Evolutionary conservation across 305 asterid genomes (phyloP).

Genomic region (Coffea humblotiana): DNA sequence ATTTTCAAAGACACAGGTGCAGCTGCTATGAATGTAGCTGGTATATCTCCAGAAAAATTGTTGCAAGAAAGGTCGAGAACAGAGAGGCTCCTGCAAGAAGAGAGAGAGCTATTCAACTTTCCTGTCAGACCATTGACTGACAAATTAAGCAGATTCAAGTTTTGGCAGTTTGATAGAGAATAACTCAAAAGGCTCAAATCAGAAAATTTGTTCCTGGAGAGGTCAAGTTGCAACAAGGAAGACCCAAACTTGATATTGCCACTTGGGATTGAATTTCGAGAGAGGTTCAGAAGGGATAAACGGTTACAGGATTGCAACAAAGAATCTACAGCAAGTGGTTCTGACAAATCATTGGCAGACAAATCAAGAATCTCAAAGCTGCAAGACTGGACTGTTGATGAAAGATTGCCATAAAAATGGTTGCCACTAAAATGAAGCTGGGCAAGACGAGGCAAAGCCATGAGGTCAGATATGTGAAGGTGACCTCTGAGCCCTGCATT

Average conservation of each 20-base stretch:
- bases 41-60: slow-evolving; percentile 45
- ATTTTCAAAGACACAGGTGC: slow-evolving; percentile 31
- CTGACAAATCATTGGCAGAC: slow-evolving; percentile 59
- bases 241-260: slow-evolving; percentile 55
- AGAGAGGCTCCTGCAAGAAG: slow-evolving; percentile 52
- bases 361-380: slow-evolving; percentile 67
- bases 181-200: slow-evolving; percentile 45
- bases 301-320: slow-evolving; percentile 44
- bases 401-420: slow-evolving; percentile 65
- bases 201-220: slow-evolving; percentile 53
- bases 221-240: slow-evolving; percentile 61
- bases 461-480: slow-evolving; percentile 55
- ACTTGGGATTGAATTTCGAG: slow-evolving; percentile 53
- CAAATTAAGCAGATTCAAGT: slow-evolving; percentile 50
- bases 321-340: slow-evolving; percentile 45
- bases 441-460: slow-evolving; percentile 49
- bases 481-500: slow-evolving; percentile 58
- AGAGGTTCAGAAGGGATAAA: slow-evolving; percentile 54
- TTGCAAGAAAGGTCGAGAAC: slow-evolving; percentile 46
- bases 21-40: slow-evolving; percentile 32
- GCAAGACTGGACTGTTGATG: slow-evolving; percentile 44
- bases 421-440: slow-evolving; percentile 57
- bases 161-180: slow-evolving; percentile 54
- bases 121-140: slow-evolving; percentile 62
- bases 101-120: slow-evolving; percentile 33